These are phyloP conservation scores for Erigeron canadensis DNA, from an alignment of 129 eudicot genomes.

Conservation along the genomic window DNA sequence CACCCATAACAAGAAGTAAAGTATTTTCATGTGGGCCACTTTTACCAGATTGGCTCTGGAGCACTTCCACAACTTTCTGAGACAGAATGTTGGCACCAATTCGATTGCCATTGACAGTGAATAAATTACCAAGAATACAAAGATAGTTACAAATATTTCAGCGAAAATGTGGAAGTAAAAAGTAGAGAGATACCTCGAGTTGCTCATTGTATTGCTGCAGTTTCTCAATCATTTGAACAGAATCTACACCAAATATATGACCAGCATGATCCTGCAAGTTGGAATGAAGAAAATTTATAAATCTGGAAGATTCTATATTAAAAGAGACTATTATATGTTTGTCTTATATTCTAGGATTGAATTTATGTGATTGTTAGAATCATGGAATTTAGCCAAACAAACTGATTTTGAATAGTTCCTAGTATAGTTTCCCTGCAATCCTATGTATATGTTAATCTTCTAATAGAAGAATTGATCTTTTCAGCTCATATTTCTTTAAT, in stretches of 20 bases:
- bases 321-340: too few relatives aligned
- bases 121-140: slow-evolving; percentile 16
- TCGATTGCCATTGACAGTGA: slow-evolving; percentile 9
- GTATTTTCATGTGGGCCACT: slow-evolving; percentile 92
- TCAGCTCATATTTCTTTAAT: too few relatives aligned
- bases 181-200: slow-evolving; percentile 49
- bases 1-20: slow-evolving; percentile 96
- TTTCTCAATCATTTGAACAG: slow-evolving; percentile 76
- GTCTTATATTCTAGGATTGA: too few relatives aligned
- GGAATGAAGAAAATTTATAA: neutral
- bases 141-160: neutral
- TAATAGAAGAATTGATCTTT: too few relatives aligned
- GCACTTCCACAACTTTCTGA: slow-evolving; percentile 76
- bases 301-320: neutral
- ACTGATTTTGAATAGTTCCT: too few relatives aligned
- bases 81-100: slow-evolving; percentile 27
- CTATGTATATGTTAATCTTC: too few relatives aligned
- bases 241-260: slow-evolving; percentile 94
- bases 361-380: too few relatives aligned
- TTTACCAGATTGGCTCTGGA: slow-evolving; percentile 71
- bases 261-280: slow-evolving; percentile 95
- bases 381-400: too few relatives aligned
- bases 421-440: too few relatives aligned
- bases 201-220: slow-evolving; percentile 82
- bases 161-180: slow-evolving; percentile 4